Percentiles rank a stretch among this genome's conserved stretches.
Evolutionary conservation across 441 rosid genomes (phyloP).

Genomic region (Croton laevigatus): DNA sequence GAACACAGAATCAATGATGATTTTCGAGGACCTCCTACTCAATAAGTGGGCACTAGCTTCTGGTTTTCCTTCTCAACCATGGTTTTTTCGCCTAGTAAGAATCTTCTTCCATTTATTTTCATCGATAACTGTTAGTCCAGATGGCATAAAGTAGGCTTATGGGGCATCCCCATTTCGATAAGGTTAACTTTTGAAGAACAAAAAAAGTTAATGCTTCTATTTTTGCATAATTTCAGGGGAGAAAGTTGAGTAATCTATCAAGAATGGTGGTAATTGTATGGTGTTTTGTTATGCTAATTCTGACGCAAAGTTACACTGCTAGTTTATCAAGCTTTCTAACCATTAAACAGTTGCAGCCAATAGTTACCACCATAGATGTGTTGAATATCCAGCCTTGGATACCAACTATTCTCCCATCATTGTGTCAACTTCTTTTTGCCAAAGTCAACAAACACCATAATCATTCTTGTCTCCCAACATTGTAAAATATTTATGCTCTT

Average conservation of each 20-base stretch:
- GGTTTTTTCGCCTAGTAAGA: constrained; percentile 63
- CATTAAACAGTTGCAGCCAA: constrained; percentile 41
- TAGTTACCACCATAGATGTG: constrained; percentile 31
- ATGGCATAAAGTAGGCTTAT: neutral
- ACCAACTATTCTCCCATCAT: too few species aligned
- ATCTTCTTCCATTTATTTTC: neutral
- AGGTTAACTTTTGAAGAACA: constrained; percentile 32
- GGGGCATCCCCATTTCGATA: constrained; percentile 17
- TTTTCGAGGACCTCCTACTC: constrained; percentile 39
- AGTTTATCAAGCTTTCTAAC: constrained; percentile 53
- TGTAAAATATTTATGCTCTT: too few species aligned
- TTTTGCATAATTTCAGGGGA: constrained; percentile 29
- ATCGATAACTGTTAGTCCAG: too few species aligned
- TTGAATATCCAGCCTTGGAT: too few species aligned
- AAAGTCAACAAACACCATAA: too few species aligned
- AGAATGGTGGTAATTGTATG: constrained; percentile 56
- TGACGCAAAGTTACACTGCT: constrained; percentile 64
- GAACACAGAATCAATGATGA: constrained; percentile 58
- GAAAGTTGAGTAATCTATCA: constrained; percentile 39
- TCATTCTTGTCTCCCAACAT: too few species aligned
- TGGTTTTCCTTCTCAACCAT: constrained; percentile 75
- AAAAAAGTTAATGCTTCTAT: neutral
- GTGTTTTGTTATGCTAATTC: constrained; percentile 53
- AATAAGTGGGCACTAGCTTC: constrained; percentile 55
- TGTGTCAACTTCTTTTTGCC: too few species aligned